Conservation (phyloP, 1,284 basidiomycete genomes). For the Clitocybe nebularis region DNA sequence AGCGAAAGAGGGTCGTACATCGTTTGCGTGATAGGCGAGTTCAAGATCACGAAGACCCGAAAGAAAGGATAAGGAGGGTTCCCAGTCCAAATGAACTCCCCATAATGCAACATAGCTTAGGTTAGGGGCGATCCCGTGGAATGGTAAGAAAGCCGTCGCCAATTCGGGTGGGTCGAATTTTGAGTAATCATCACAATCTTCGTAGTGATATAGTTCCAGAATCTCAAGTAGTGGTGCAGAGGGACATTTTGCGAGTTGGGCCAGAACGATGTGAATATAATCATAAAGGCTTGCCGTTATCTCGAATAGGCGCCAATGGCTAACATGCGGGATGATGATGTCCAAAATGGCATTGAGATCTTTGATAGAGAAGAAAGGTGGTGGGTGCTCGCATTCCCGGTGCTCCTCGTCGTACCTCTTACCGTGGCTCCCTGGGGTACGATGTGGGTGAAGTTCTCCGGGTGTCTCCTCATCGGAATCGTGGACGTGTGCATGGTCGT, state of each 20-base stretch:
- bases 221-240: slow-evolving; percentile 48
- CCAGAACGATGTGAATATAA: slow-evolving; percentile 43
- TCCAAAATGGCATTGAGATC: slow-evolving; percentile 33
- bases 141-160: slow-evolving; percentile 38
- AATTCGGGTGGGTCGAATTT: slow-evolving; percentile 33
- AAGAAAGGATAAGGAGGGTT: slow-evolving; percentile 36
- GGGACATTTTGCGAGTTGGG: slow-evolving; percentile 35
- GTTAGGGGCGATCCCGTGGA: slow-evolving; percentile 51
- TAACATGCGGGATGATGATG: slow-evolving; percentile 47
- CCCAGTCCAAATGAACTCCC: slow-evolving; percentile 67
- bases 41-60: slow-evolving; percentile 44
- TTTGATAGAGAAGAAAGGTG: slow-evolving; percentile 24
- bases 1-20: slow-evolving; percentile 52
- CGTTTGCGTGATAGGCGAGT: slow-evolving; percentile 52
- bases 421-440: slow-evolving; percentile 5
- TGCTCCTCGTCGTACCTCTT: slow-evolving; percentile 14
- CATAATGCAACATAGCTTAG: slow-evolving; percentile 46
- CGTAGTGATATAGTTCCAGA: slow-evolving; percentile 48
- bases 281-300: slow-evolving; percentile 40
- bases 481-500: slow-evolving; percentile 20
- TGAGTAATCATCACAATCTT: slow-evolving; percentile 39
- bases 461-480: slow-evolving; percentile 1
- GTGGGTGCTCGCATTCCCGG: slow-evolving; percentile 11
- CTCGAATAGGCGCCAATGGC: slow-evolving; percentile 48
- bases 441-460: background rate